These are phyloP conservation scores for Vanderwaltozyma polyspora DNA, from an alignment of 805 yeast species.

Conservation along the genomic window DNA sequence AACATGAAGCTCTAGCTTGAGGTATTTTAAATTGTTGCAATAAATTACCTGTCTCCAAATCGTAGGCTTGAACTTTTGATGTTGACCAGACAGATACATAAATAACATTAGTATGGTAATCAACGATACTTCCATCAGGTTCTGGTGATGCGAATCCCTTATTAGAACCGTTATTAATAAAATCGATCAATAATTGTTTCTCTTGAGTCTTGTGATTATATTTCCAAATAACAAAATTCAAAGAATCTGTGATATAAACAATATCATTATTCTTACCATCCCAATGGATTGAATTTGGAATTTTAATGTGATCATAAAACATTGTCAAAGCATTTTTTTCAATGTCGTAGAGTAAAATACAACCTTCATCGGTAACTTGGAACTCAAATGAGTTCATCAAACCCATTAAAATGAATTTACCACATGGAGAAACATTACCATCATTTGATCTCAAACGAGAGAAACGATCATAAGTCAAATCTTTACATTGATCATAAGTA, in stretches of 20 bases:
- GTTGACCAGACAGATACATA: constrained; percentile 62
- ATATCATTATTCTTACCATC: constrained; percentile 24
- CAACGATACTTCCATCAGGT: constrained; percentile 73
- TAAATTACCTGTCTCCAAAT: constrained; percentile 35
- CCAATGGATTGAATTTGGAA: constrained; percentile 71
- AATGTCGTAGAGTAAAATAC: too few species aligned
- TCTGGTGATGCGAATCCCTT: constrained; percentile 34
- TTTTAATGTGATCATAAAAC: constrained; percentile 33
- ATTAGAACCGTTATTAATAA: constrained; percentile 14
- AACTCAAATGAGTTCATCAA: constrained; percentile 55
- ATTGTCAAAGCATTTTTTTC: constrained; percentile 27
- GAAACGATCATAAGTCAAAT: constrained; percentile 23
- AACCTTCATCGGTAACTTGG: constrained; percentile 38
- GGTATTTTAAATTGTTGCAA: constrained; percentile 47
- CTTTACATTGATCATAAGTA: constrained; percentile 25
- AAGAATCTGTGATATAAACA: constrained; percentile 46
- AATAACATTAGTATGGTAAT: constrained; percentile 38
- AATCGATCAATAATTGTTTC: constrained; percentile 31
- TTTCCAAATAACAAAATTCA: constrained; percentile 37
- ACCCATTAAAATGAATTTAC: constrained; percentile 64
- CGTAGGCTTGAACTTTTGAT: constrained; percentile 42
- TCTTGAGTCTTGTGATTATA: constrained; percentile 26
- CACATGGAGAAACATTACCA: constrained; percentile 68
- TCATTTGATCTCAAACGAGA: constrained; percentile 58
- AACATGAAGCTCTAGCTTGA: constrained; percentile 50